phyloP scores from a whole-genome alignment of 2,329 filamentous ascomycete genomes.

The Colletotrichum tofieldiae region DNA sequence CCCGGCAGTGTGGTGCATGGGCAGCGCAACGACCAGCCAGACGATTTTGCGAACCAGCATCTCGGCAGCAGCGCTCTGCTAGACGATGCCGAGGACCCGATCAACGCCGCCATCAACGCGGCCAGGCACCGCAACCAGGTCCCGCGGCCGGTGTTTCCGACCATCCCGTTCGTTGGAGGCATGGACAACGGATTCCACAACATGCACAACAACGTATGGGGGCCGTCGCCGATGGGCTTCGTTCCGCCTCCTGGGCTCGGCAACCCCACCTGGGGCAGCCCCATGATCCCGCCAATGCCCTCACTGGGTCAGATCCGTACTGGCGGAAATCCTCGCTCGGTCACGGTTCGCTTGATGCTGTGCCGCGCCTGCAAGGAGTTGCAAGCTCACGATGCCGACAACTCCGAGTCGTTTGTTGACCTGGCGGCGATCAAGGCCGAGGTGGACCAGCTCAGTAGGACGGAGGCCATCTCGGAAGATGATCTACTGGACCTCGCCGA shows the following conservation, averaged over 20 bases:
- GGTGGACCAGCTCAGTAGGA: slow-evolving; percentile 49
- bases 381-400: slow-evolving; percentile 54
- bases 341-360: slow-evolving; percentile 80
- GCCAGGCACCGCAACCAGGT: slow-evolving; percentile 64
- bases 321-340: slow-evolving; percentile 46
- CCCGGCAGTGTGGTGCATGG: slow-evolving; percentile 81
- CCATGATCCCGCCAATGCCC: slow-evolving; percentile 37
- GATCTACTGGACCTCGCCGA: slow-evolving; percentile 91
- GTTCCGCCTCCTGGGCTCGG: slow-evolving; percentile 63
- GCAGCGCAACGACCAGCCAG: slow-evolving; percentile 66
- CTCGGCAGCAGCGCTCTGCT: slow-evolving; percentile 93
- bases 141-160: slow-evolving; percentile 62
- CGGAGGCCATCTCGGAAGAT: slow-evolving; percentile 62
- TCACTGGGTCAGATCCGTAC: slow-evolving; percentile 30
- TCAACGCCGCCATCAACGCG: slow-evolving; percentile 49
- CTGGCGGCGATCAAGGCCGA: slow-evolving; percentile 78
- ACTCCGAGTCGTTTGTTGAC: slow-evolving; percentile 77
- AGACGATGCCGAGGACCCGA: slow-evolving; percentile 77
- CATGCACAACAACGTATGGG: slow-evolving; percentile 60
- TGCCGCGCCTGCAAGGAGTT: slow-evolving; percentile 83
- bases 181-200: slow-evolving; percentile 58
- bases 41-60: slow-evolving; percentile 83
- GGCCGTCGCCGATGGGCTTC: slow-evolving; percentile 53
- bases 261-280: slow-evolving; percentile 55
- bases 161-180: slow-evolving; percentile 52